phyloP scores from a whole-genome alignment of 2,329 filamentous ascomycete species.

The Hymenoscyphus repandus region DNA sequence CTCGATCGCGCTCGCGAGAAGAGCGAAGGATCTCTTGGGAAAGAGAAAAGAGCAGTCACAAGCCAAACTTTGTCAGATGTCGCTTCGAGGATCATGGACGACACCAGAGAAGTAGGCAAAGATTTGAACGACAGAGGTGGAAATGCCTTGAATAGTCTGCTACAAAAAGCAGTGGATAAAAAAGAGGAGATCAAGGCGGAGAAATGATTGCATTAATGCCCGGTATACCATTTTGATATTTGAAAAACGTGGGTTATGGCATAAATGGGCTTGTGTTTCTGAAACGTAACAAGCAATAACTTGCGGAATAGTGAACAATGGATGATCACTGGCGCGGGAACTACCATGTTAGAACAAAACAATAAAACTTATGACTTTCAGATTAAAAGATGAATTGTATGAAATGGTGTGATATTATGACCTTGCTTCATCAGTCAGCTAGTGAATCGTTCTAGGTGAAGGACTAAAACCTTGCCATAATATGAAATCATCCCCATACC shows the following conservation, averaged over 20 bases:
- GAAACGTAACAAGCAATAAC: no score
- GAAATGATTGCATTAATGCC: background rate
- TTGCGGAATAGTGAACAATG: no score
- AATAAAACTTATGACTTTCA: no score
- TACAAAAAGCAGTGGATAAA: slow-evolving; percentile 18
- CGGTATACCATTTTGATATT: background rate
- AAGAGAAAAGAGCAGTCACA: slow-evolving; percentile 9
- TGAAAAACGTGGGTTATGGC: no score
- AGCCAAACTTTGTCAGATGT: slow-evolving; percentile 22
- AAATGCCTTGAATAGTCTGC: slow-evolving; percentile 12
- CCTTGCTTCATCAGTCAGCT: background rate
- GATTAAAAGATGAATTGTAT: background rate
- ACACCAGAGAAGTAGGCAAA: slow-evolving; percentile 20
- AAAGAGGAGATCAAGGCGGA: slow-evolving; percentile 13
- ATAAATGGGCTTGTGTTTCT: background rate
- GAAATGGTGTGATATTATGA: background rate
- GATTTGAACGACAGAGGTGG: slow-evolving; percentile 17
- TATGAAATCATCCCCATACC: no score
- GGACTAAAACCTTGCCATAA: no score
- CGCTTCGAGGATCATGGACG: slow-evolving; percentile 22
- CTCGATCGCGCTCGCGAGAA: slow-evolving; percentile 28
- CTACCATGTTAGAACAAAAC: no score
- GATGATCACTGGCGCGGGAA: no score
- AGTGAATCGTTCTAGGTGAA: no score
- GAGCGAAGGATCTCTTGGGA: slow-evolving; percentile 4